Base-by-base conservation (phyloP, 805 yeast species). In the Hanseniaspora meyeri region DNA sequence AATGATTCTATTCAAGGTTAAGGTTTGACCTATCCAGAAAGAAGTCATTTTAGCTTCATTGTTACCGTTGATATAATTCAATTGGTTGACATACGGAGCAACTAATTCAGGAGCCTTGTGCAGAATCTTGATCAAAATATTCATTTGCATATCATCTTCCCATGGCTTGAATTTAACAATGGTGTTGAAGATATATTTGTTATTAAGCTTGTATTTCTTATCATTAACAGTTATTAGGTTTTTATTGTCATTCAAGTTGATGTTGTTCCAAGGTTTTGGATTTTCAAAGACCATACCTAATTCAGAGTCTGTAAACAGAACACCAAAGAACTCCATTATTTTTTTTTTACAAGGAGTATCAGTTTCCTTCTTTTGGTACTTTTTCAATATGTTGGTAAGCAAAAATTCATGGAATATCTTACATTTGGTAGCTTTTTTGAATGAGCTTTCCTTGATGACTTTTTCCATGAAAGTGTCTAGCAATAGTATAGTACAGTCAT, bases 1-100 rank as follows among this genome's bases (percentile, higher is more conserved):
- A n/a, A 87, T 74, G 6, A 86, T 73, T 57, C 80, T 78, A 1
- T 82, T 74, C 47, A 83, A 69, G 2, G 87, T 66, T 29, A 83
- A 71, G 0, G 87, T 77, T 68, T 79, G 84, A 8, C 93, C 85
- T 49, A 88, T 74, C 89, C 95, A 90, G 71, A 85, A 87, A 12
- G 91, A 82, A 1, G 91, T 75, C 57, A 85, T 70, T 50, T 82
- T 79, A 0, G 97, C 95, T 59, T 86, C 95, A 64, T 86, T 84
- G 19, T 80, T 72, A 19, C 90, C 89, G 29, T 50, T 46, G 55
- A 82, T 80, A 3, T 82, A 77, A 2, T 78, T 75, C 14, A 81
- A 63, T 69, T 80, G 76, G 57, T 76, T 72, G 60, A 80, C 74
- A 62, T 84, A 90, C 1, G 89, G 85, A 1, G 87, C 81, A 1